Base-by-base conservation (phyloP, 2,329 filamentous ascomycete species). In the Nothophaeocryptopus gaeumannii region DNA sequence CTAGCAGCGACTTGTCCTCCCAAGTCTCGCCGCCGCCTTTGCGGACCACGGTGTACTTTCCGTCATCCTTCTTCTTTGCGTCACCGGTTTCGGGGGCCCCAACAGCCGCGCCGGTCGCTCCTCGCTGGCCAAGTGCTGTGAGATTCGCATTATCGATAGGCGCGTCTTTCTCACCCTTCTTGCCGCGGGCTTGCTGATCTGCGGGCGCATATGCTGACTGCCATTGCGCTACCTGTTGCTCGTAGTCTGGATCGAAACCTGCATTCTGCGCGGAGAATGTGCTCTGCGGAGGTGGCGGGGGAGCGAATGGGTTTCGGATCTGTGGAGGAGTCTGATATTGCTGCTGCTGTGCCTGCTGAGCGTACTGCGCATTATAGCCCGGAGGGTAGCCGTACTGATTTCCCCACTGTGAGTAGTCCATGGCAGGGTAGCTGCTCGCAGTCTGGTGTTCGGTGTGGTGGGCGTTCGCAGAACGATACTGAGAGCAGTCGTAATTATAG, bases 191-290 rank as follows among this genome's bases (percentile, higher is more conserved):
- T 39, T 54, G 53, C 41, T 56, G 53, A 33, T 54, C 52, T 42
- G 50, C 51, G n/a, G 54, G 56, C 40, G 55, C 58, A 49, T 58
- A 60, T 14, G 55, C 54, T 10, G 86, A 92, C 70, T 95, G 91
- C 90, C 92, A 96, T 70, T 95, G 88, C 40, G 91, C 90, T 55
- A 96, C 91, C 70, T 95, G 89, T 34, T 89, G 89, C 50, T 93
- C 89, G 75, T 89, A 86, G 59, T 96, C 89, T 2, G 89, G 83
- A 63, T 96, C 82, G 45, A 79, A 70, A 20, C 68, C 70, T 5
- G 70, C 61, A 31, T 73, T 74, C 15, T 56, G 57, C 11, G 53
- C 55, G 15, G 50, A 50, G 26, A 60, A 61, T n/a, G 55, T 49
- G 9, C 58, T 47, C 5, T 53, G 49, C 16, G 61, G 51, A 11